phyloP scores from a whole-genome alignment of 2,329 filamentous ascomycete species.

The Fusarium sp. region DNA sequence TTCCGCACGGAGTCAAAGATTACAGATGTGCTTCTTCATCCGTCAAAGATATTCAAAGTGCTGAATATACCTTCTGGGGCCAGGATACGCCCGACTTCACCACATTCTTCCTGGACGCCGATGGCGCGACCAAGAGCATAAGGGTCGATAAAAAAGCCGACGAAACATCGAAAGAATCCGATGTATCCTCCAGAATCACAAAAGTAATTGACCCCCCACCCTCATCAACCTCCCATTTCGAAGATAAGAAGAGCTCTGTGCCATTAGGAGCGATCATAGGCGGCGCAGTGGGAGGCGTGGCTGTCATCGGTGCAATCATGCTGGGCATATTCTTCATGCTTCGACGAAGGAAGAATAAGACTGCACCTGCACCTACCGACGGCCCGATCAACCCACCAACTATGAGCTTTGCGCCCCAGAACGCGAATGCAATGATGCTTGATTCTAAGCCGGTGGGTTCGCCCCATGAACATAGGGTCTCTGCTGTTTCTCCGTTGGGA shows the following conservation, averaged over 20 bases:
- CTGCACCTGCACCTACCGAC: not conserved
- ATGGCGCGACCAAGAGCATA: not conserved
- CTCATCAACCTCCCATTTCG: too few relatives aligned
- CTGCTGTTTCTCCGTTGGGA: not conserved
- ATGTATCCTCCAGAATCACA: not conserved
- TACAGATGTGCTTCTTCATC: not conserved
- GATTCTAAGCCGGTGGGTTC: not conserved
- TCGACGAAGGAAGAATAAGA: not conserved
- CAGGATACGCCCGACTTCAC: not conserved
- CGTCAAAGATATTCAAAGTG: not conserved
- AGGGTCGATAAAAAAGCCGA: fast-evolving
- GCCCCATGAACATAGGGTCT: fast-evolving
- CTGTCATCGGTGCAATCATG: not conserved
- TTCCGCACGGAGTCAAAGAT: not conserved
- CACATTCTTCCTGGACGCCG: too few relatives aligned
- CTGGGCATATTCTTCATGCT: not conserved
- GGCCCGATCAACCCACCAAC: not conserved
- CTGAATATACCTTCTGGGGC: not conserved
- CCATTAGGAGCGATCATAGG: not conserved
- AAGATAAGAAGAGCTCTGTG: not conserved
- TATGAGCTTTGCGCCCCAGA: not conserved
- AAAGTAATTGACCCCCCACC: too few relatives aligned
- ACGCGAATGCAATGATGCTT: not conserved
- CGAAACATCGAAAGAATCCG: fast-evolving
- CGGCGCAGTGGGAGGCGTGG: not conserved